These are phyloP conservation scores for Claviceps monticola DNA, from an alignment of 2,329 filamentous ascomycete genomes.

Conservation along the genomic window DNA sequence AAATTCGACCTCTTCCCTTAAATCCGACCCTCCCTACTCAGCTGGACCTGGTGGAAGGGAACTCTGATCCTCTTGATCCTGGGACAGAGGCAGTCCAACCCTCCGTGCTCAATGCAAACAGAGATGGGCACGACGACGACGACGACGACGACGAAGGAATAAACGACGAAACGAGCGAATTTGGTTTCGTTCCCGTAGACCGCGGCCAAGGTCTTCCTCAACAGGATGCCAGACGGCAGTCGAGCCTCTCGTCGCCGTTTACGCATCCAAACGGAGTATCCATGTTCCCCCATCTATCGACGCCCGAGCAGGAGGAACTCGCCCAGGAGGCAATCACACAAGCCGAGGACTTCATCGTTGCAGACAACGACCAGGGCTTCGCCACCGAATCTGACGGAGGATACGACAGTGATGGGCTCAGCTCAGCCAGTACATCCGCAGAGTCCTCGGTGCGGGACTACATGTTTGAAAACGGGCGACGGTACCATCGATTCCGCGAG, in stretches of 20 bases:
- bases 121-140: neutral
- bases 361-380: slow-evolving; percentile 14
- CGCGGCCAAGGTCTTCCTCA: neutral
- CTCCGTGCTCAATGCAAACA: neutral
- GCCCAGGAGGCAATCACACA: slow-evolving; percentile 22
- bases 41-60: neutral
- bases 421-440: slow-evolving; percentile 24
- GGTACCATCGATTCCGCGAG: slow-evolving; percentile 42
- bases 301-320: slow-evolving; percentile 21
- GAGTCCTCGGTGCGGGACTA: slow-evolving; percentile 34
- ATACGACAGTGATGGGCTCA: slow-evolving; percentile 23
- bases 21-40: neutral
- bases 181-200: no score
- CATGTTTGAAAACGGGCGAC: slow-evolving; percentile 41
- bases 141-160: neutral
- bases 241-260: slow-evolving; percentile 16
- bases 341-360: slow-evolving; percentile 23
- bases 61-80: neutral
- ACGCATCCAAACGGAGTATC: slow-evolving; percentile 24
- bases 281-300: slow-evolving; percentile 23
- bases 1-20: neutral
- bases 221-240: slow-evolving; percentile 8
- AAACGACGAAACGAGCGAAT: neutral
- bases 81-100: neutral
- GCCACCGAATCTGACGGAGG: slow-evolving; percentile 20